phyloP scores from a whole-genome alignment of 495 filamentous ascomycete genomes.

The Tricharina praecox region DNA sequence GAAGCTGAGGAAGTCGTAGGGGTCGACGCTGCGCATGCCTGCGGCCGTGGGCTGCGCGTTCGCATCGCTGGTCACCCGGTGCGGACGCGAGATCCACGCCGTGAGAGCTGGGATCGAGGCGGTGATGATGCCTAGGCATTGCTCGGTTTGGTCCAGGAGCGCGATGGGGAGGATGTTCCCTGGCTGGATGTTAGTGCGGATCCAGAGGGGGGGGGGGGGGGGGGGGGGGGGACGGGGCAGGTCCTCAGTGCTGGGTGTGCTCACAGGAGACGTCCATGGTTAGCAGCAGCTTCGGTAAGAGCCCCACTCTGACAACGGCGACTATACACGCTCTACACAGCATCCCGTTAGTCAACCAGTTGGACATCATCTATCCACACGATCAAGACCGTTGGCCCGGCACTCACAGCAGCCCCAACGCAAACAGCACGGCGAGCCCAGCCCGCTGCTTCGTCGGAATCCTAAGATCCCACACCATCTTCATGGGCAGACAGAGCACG shows the following conservation, averaged over 20 bases:
- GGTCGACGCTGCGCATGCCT: no score
- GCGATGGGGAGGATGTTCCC: conserved; percentile 19
- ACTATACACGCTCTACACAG: conserved; percentile 21
- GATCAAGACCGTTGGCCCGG: no score
- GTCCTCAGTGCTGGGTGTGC: neutral
- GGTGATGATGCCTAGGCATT: conserved; percentile 24
- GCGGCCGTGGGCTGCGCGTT: neutral
- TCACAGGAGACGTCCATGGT: conserved; percentile 23
- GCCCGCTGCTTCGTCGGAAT: conserved; percentile 25
- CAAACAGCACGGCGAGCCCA: conserved; percentile 27
- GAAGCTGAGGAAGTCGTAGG: conserved; percentile 1
- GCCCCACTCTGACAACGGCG: conserved; percentile 13
- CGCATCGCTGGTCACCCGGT: neutral
- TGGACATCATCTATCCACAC: no score
- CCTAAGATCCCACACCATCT: conserved; percentile 23
- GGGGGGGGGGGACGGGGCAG: no score
- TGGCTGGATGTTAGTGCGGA: conserved; percentile 4
- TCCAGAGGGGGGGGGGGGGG: no score
- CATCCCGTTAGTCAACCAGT: no score
- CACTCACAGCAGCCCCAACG: conserved; percentile 28
- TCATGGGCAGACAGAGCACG: conserved; percentile 28
- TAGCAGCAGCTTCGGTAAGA: conserved; percentile 15
- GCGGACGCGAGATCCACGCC: conserved; percentile 12
- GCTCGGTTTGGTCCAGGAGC: conserved; percentile 16
- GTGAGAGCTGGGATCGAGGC: conserved; percentile 23